These are phyloP conservation scores for Termitomyces sp. DNA, from an alignment of 768 basidiomycete species.

Conservation along the genomic window DNA sequence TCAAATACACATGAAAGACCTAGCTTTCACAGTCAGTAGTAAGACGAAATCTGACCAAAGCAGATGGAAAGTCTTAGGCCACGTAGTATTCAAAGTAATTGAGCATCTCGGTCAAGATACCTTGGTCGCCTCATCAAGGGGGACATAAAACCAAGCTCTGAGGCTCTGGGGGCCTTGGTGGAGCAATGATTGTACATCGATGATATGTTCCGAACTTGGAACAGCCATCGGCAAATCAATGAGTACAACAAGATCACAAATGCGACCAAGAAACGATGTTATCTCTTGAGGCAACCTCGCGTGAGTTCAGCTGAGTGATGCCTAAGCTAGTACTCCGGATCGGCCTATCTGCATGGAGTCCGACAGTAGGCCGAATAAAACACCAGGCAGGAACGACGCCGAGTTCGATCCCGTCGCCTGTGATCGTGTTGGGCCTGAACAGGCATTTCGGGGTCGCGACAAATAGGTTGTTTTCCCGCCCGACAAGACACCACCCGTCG, in stretches of 20 bases:
- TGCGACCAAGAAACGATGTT: constrained; percentile 70
- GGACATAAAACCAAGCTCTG: not conserved
- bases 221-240: not conserved
- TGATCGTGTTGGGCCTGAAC: constrained; percentile 27
- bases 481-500: constrained; percentile 79
- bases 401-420: constrained; percentile 47
- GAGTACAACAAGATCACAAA: constrained; percentile 29
- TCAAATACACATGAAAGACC: not conserved
- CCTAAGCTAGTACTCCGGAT: constrained; percentile 61
- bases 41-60: not conserved
- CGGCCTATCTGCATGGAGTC: constrained; percentile 57
- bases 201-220: not conserved
- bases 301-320: constrained; percentile 46
- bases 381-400: constrained; percentile 77
- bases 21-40: not conserved
- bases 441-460: constrained; percentile 31
- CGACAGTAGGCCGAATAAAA: constrained; percentile 60
- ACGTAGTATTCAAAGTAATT: too few relatives aligned
- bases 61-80: not conserved
- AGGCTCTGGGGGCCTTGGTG: not conserved
- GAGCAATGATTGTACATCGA: not conserved
- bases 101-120: not conserved
- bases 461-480: constrained; percentile 37
- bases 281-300: constrained; percentile 35
- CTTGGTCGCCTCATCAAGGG: not conserved